These are phyloP conservation scores for Amanita polypyramis DNA, from an alignment of 768 basidiomycete genomes.

Conservation along the genomic window DNA sequence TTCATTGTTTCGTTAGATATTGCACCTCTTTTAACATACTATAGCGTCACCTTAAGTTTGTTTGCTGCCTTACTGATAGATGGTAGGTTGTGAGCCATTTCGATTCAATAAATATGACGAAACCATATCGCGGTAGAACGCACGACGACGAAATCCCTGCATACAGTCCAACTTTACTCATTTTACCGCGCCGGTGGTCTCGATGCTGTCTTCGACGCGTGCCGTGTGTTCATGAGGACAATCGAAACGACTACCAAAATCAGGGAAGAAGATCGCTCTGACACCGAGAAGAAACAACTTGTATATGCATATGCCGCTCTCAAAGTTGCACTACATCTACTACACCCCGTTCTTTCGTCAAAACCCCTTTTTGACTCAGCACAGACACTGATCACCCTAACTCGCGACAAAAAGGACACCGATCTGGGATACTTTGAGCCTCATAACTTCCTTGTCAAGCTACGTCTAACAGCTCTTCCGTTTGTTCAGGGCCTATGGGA, in stretches of 20 bases:
- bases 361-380: conserved; percentile 78
- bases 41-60: conserved; percentile 36
- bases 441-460: conserved; percentile 75
- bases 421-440: conserved; percentile 78
- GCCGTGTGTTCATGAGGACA: conserved; percentile 39
- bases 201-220: conserved; percentile 51
- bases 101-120: conserved; percentile 5
- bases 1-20: conserved; percentile 12
- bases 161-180: conserved; percentile 72
- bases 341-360: conserved; percentile 67
- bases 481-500: conserved; percentile 67
- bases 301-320: conserved; percentile 71
- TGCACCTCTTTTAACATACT: conserved; percentile 30
- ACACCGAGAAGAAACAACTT: conserved; percentile 50
- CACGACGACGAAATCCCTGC: conserved; percentile 58
- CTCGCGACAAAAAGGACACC: conserved; percentile 69
- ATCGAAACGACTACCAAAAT: conserved; percentile 44
- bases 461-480: conserved; percentile 64
- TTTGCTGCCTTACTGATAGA: conserved; percentile 37
- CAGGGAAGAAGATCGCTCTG: conserved; percentile 45
- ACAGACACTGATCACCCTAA: conserved; percentile 64
- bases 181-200: conserved; percentile 69
- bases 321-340: conserved; percentile 70
- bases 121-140: conserved; percentile 44
- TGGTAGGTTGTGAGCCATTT: conserved; percentile 21